Conservation (phyloP, 2,329 filamentous ascomycete species). For the Alternaria gaisen region DNA sequence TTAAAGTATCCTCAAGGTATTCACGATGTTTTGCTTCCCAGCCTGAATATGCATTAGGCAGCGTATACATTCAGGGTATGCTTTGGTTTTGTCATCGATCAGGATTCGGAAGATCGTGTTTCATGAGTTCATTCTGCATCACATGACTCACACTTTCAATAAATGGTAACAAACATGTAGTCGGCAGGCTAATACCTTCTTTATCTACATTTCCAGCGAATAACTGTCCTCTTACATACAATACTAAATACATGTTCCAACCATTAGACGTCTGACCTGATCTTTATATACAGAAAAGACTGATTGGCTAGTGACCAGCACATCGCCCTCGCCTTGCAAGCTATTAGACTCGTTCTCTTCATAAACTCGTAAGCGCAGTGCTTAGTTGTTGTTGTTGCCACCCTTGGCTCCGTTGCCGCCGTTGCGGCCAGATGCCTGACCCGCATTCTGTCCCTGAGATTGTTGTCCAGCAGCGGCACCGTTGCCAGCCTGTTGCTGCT, state of each 20-base stretch:
- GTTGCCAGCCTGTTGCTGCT: background rate
- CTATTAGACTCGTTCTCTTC: background rate
- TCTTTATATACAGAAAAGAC: slow-evolving; percentile 10
- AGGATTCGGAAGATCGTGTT: background rate
- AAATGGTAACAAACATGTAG: background rate
- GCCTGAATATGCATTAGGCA: too few species aligned
- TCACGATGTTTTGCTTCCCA: too few species aligned
- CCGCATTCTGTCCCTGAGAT: background rate
- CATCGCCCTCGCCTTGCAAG: slow-evolving; percentile 4
- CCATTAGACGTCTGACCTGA: slow-evolving; percentile 1
- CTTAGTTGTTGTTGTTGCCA: slow-evolving; percentile 9
- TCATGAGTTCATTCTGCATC: background rate
- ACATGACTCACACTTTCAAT: background rate
- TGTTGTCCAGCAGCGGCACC: slow-evolving; percentile 7
- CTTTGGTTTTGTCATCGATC: background rate
- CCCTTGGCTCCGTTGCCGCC: background rate
- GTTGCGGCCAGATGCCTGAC: background rate
- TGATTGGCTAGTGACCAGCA: slow-evolving; percentile 15
- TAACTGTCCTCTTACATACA: background rate
- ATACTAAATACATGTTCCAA: slow-evolving; percentile 1
- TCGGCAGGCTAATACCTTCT: slow-evolving; percentile 5
- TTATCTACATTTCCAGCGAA: background rate
- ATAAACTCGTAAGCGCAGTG: background rate
- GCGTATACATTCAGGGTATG: too few species aligned
- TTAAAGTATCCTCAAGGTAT: too few species aligned